These are phyloP conservation scores for Oryza punctata DNA, from an alignment of 176 grass and related monocot genomes.

Conservation along the genomic window DNA sequence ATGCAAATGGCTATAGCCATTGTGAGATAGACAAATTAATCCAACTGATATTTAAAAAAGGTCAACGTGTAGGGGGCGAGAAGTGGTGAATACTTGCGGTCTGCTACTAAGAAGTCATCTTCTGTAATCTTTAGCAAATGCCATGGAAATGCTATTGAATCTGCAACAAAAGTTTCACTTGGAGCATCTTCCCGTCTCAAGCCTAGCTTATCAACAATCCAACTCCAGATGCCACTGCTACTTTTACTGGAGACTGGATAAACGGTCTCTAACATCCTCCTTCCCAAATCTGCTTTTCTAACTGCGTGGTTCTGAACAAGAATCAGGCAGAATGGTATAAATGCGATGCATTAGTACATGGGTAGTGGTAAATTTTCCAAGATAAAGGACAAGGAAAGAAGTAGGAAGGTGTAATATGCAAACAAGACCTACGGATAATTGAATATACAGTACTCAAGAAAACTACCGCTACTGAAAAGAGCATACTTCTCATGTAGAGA, in stretches of 20 bases:
- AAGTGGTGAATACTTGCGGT: conserved; percentile 53
- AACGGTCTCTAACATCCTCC: conserved; percentile 71
- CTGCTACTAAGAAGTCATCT: conserved; percentile 64
- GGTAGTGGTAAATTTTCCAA: not conserved
- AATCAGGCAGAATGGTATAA: not conserved
- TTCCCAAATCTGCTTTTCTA: conserved; percentile 82
- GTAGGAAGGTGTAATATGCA: conserved; percentile 1
- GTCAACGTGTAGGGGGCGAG: conserved; percentile 7
- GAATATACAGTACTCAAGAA: not conserved
- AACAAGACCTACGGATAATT: not conserved
- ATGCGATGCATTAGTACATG: conserved; percentile 9
- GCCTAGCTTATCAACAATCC: conserved; percentile 87
- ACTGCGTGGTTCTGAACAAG: conserved; percentile 74
- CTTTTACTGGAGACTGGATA: conserved; percentile 64
- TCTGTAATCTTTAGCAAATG: conserved; percentile 68
- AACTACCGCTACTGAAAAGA: conserved; percentile 2
- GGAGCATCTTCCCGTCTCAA: conserved; percentile 55
- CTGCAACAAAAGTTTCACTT: conserved; percentile 44
- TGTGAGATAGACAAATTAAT: conserved; percentile 12
- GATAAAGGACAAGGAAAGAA: not conserved
- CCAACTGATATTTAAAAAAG: conserved; percentile 7
- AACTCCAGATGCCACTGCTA: conserved; percentile 61
- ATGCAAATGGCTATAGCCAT: conserved; percentile 7
- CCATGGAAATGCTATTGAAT: conserved; percentile 65
- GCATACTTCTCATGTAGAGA: not conserved